Percentiles rank a stretch among this genome's conserved stretches.
These are phyloP conservation scores for Styphnolobium japonicum DNA, from an alignment of 306 rosid species.

Conservation along the genomic window DNA sequence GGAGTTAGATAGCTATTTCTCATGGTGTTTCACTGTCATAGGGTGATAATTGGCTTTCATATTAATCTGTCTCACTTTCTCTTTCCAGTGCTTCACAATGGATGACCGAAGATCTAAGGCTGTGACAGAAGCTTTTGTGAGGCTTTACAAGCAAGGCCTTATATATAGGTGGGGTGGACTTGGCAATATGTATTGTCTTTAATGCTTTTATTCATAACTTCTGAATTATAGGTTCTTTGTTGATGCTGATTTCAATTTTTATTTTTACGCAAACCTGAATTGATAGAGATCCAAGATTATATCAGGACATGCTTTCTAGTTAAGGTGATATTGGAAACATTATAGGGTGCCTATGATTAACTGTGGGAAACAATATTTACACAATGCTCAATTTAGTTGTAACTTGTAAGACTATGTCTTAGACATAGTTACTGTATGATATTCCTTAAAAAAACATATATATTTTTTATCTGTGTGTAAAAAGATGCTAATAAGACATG, in stretches of 20 bases:
- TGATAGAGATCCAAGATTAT: background rate
- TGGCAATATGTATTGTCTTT: background rate
- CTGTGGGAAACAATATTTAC: background rate
- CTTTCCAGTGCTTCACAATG: conserved; percentile 88
- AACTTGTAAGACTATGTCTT: background rate
- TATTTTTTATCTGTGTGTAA: background rate
- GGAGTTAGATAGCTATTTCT: background rate
- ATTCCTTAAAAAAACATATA: background rate
- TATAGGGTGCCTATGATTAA: background rate
- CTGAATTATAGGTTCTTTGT: conserved; percentile 3
- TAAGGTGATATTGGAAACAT: background rate
- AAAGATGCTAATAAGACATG: background rate
- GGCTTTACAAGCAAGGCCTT: conserved; percentile 71
- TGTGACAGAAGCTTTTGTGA: conserved; percentile 91
- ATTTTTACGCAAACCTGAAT: background rate
- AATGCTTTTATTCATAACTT: conserved; percentile 16
- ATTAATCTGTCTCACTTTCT: conserved; percentile 3
- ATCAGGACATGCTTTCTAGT: background rate
- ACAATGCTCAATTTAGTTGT: background rate
- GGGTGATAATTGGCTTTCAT: background rate
- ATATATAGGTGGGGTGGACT: conserved; percentile 69
- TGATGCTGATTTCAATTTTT: background rate
- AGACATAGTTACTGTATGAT: background rate
- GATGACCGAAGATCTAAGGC: conserved; percentile 83
- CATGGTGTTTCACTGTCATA: background rate